These are phyloP conservation scores for Royoungia palumana DNA, from an alignment of 768 basidiomycete genomes.

Conservation along the genomic window DNA sequence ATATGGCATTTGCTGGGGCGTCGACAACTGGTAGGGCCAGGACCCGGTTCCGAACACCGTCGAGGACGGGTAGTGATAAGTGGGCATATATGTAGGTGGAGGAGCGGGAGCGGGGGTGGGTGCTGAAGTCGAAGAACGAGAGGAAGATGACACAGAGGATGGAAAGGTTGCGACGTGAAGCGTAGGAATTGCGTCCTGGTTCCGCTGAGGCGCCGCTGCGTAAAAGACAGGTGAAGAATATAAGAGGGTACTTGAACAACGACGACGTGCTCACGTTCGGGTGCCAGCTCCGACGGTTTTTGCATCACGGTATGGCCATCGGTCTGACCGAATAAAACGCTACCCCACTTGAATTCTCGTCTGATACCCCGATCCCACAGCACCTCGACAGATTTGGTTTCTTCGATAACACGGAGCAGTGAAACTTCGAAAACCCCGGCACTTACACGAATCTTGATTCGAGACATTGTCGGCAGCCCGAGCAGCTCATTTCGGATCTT, in stretches of 20 bases:
- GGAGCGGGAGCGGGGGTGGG: constrained; percentile 16
- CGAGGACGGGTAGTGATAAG: constrained; percentile 21
- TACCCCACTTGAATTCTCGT: constrained; percentile 81
- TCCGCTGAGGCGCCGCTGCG: constrained; percentile 18
- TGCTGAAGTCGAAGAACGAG: constrained; percentile 19
- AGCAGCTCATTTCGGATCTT: constrained; percentile 69
- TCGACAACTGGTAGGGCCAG: constrained; percentile 33
- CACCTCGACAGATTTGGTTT: constrained; percentile 70
- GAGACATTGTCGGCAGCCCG: constrained; percentile 63
- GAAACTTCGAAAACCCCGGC: constrained; percentile 87
- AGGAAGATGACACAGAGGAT: constrained; percentile 14
- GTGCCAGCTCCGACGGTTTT: constrained; percentile 59
- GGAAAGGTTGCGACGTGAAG: constrained; percentile 26
- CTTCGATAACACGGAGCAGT: constrained; percentile 66
- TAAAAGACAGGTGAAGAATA: constrained; percentile 4
- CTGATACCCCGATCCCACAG: constrained; percentile 74
- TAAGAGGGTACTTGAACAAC: not conserved
- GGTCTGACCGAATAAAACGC: constrained; percentile 72
- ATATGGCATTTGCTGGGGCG: constrained; percentile 20
- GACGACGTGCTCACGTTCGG: constrained; percentile 40
- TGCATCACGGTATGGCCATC: constrained; percentile 65
- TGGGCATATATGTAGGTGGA: constrained; percentile 17
- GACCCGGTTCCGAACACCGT: constrained; percentile 22
- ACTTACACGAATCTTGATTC: constrained; percentile 81
- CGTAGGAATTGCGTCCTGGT: constrained; percentile 11